phyloP scores from a whole-genome alignment of 352 stramenopile species.

The Globisporangium paroecandrum region DNA sequence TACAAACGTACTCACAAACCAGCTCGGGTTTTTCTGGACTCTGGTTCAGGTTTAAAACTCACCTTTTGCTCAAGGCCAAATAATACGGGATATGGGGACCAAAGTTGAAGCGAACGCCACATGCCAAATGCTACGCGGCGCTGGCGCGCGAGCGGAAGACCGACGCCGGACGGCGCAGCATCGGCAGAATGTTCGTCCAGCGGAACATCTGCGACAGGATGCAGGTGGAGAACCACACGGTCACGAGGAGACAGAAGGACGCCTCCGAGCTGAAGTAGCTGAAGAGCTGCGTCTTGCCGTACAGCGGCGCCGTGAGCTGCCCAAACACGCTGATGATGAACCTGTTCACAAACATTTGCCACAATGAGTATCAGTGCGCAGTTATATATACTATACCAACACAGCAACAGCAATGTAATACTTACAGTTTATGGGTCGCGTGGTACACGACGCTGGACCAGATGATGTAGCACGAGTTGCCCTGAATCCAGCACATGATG shows the following conservation, averaged over 20 bases:
- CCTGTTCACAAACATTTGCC: conserved; percentile 24
- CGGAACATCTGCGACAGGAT: conserved; percentile 87
- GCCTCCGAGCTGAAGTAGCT: conserved; percentile 85
- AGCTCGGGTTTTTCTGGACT: not conserved
- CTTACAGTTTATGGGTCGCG: conserved; percentile 84
- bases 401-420: not conserved
- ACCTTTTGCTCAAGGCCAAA: not conserved
- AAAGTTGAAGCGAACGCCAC: not conserved
- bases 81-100: not conserved
- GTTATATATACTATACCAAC: not conserved
- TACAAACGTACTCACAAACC: not conserved
- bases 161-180: conserved; percentile 44
- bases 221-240: conserved; percentile 87
- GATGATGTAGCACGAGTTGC: conserved; percentile 86
- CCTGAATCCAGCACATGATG: conserved; percentile 91
- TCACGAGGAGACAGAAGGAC: conserved; percentile 78
- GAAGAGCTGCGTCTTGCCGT: conserved; percentile 80
- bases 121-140: conserved; percentile 28
- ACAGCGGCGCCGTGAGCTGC: conserved; percentile 76
- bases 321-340: conserved; percentile 88
- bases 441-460: conserved; percentile 88
- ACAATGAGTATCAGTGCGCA: not conserved
- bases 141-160: conserved; percentile 33
- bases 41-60: conserved; percentile 3
- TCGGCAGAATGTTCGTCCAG: conserved; percentile 75